phyloP scores from a whole-genome alignment of 2,329 filamentous ascomycete species.

The Aureobasidium sp. region DNA sequence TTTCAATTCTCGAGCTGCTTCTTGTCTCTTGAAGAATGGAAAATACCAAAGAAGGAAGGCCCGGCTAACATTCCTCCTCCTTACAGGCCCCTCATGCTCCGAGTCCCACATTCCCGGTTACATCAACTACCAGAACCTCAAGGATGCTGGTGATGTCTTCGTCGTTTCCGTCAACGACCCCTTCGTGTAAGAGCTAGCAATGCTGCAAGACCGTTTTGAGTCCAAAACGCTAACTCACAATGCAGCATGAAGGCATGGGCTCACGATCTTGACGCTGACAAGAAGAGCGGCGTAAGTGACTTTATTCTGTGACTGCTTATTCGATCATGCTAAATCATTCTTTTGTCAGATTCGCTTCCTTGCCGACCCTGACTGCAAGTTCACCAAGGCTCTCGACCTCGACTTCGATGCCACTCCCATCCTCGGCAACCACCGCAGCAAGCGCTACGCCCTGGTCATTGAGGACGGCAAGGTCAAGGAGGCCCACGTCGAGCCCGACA shows the following conservation, averaged over 20 bases:
- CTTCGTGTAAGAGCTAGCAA: slow-evolving; percentile 59
- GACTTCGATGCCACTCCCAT: slow-evolving; percentile 70
- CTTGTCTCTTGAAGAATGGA: background rate
- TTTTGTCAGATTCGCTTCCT: slow-evolving; percentile 70
- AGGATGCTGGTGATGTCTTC: slow-evolving; percentile 74
- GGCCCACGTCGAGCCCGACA: slow-evolving; percentile 78
- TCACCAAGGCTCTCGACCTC: slow-evolving; percentile 77
- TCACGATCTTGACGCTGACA: slow-evolving; percentile 64
- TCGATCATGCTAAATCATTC: background rate
- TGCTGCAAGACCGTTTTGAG: background rate
- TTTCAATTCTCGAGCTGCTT: background rate
- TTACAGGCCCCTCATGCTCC: slow-evolving; percentile 51
- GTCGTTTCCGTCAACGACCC: slow-evolving; percentile 90
- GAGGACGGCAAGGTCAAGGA: slow-evolving; percentile 79
- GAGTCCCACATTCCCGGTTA: slow-evolving; percentile 75
- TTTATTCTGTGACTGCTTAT: slow-evolving; percentile 25
- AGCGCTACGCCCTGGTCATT: slow-evolving; percentile 77
- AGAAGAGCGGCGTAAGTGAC: slow-evolving; percentile 49
- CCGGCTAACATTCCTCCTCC: background rate
- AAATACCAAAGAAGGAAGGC: background rate
- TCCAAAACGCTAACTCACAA: background rate
- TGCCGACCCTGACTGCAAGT: slow-evolving; percentile 68
- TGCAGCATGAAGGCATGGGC: slow-evolving; percentile 83
- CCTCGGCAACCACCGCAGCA: slow-evolving; percentile 75
- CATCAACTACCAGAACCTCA: slow-evolving; percentile 69